Percentiles rank a stretch among this genome's conserved stretches.
phyloP scores from a whole-genome alignment of 768 basidiomycete species.

The Serendipita sp. region DNA sequence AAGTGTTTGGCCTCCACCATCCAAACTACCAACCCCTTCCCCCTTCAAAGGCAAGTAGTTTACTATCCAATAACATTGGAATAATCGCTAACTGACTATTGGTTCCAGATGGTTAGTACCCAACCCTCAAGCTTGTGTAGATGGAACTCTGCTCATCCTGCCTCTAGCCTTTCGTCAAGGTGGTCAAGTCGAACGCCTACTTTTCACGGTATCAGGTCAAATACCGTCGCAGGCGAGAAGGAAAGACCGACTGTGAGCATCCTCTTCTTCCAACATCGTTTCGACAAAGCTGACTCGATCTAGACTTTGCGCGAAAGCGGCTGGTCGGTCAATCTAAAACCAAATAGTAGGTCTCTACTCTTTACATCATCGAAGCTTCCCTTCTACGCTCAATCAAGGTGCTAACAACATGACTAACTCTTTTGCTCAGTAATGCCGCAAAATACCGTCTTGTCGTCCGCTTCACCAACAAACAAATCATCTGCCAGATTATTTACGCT shows the following conservation, averaged over 20 bases:
- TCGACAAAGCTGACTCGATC: conserved; percentile 7
- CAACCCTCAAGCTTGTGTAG: not conserved
- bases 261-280: conserved; percentile 7
- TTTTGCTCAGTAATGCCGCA: conserved; percentile 63
- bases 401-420: not conserved
- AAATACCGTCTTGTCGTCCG: conserved; percentile 98
- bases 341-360: conserved; percentile 61
- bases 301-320: conserved; percentile 96
- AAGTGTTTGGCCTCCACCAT: conserved; percentile 3
- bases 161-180: conserved; percentile 82
- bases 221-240: conserved; percentile 93
- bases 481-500: conserved; percentile 90
- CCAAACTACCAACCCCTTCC: not conserved
- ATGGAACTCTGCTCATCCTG: not conserved
- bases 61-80: conserved; percentile 6
- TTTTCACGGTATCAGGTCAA: conserved; percentile 98
- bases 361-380: not conserved
- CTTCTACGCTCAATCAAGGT: too few relatives aligned
- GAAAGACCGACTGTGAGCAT: conserved; percentile 86
- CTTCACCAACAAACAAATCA: conserved; percentile 94
- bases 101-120: conserved; percentile 1
- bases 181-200: conserved; percentile 91
- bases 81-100: conserved; percentile 10
- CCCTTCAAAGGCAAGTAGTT: conserved; percentile 3
- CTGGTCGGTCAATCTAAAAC: conserved; percentile 98